Percentiles rank a stretch among this genome's conserved stretches.
Conservation (phyloP, 2,329 filamentous ascomycete genomes). For the Cadophora malorum region DNA sequence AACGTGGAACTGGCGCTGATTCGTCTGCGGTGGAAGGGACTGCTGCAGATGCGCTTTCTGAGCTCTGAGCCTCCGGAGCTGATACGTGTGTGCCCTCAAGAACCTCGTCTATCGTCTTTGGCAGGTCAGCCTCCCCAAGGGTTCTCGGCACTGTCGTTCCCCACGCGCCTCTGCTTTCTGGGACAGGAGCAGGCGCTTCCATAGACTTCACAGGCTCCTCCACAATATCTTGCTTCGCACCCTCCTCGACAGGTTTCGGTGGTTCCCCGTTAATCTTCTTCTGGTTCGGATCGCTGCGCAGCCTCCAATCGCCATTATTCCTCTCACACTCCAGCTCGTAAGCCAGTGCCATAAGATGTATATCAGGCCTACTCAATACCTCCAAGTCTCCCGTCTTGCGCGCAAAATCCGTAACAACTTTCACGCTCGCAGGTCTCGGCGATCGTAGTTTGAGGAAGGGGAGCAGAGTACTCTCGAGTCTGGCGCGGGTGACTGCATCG, state of each 20-base stretch:
- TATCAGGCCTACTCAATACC: slow-evolving; percentile 86
- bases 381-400: slow-evolving; percentile 87
- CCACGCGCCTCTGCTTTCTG: slow-evolving; percentile 40
- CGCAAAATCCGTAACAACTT: slow-evolving; percentile 83
- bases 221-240: slow-evolving; percentile 5
- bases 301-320: slow-evolving; percentile 86
- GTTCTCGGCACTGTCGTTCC: slow-evolving; percentile 35
- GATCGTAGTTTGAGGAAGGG: slow-evolving; percentile 83
- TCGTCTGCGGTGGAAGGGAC: neutral
- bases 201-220: slow-evolving; percentile 24
- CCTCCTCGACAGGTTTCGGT: slow-evolving; percentile 22
- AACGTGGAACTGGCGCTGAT: neutral
- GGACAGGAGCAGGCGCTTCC: slow-evolving; percentile 18
- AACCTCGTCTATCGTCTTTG: slow-evolving; percentile 18
- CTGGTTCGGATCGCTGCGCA: slow-evolving; percentile 80
- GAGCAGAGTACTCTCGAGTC: slow-evolving; percentile 82
- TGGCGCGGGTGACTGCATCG: slow-evolving; percentile 78
- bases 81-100: slow-evolving; percentile 27
- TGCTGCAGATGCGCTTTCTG: neutral
- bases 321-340: slow-evolving; percentile 95
- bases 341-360: slow-evolving; percentile 86
- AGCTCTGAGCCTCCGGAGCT: neutral
- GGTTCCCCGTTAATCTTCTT: slow-evolving; percentile 76
- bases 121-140: neutral
- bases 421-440: slow-evolving; percentile 78